Conservation (phyloP, 2,329 filamentous ascomycete genomes). For the Spiromastix sp. region DNA sequence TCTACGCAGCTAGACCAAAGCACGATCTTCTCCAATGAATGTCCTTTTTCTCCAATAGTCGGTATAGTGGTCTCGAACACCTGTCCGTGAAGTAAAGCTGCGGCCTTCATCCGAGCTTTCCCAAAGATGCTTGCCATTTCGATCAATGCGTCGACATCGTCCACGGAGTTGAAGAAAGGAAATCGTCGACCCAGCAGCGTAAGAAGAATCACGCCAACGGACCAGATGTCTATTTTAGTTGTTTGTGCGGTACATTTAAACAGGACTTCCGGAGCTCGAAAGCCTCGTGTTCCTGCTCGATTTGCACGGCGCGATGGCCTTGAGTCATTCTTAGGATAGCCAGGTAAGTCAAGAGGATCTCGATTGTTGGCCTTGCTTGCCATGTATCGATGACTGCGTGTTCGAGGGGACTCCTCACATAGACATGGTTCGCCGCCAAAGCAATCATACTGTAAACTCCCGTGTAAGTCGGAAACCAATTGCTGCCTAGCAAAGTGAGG, state of each 20-base stretch:
- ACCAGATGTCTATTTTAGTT: constrained; percentile 94
- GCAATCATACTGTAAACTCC: constrained; percentile 40
- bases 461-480: too few relatives aligned
- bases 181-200: constrained; percentile 87
- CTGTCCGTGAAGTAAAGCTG: constrained; percentile 75
- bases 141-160: constrained; percentile 94
- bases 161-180: constrained; percentile 97
- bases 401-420: constrained; percentile 5
- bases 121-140: constrained; percentile 97
- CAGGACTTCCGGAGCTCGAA: constrained; percentile 89
- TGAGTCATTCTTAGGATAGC: constrained; percentile 83
- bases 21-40: constrained; percentile 85
- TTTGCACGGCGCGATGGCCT: constrained; percentile 84
- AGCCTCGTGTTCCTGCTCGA: constrained; percentile 86
- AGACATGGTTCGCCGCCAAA: constrained; percentile 4
- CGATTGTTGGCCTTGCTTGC: constrained; percentile 48
- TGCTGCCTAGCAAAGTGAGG: constrained; percentile 5
- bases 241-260: constrained; percentile 96
- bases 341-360: constrained; percentile 50
- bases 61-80: constrained; percentile 89
- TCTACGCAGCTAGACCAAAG: constrained; percentile 84
- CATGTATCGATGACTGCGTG: constrained; percentile 19
- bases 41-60: constrained; percentile 75
- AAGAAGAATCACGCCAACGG: constrained; percentile 90
- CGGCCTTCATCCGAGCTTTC: constrained; percentile 67